Evolutionary conservation across 2,329 filamentous ascomycete species (phyloP).

Genomic region (Alternaria brassicicola): DNA sequence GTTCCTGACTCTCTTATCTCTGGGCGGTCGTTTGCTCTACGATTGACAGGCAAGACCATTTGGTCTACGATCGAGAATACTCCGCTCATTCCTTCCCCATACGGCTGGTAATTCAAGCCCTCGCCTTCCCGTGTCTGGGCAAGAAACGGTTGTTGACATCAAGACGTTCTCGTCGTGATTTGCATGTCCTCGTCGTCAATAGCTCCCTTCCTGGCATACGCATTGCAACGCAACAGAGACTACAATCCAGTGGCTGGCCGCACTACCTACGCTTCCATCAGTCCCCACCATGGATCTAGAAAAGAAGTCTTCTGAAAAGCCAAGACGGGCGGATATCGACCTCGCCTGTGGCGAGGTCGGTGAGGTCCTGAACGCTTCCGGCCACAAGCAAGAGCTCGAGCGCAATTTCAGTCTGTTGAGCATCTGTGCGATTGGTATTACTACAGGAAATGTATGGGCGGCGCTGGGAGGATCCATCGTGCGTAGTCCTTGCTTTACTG

Average conservation of each 20-base stretch:
- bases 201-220: not conserved
- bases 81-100: not conserved
- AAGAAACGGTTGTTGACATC: not conserved
- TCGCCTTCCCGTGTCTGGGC: not conserved
- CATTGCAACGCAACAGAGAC: not conserved
- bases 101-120: not conserved
- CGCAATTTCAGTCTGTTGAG: slow-evolving; percentile 57
- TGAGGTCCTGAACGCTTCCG: slow-evolving; percentile 57
- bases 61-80: not conserved
- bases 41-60: not conserved
- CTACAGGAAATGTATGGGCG: slow-evolving; percentile 53
- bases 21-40: not conserved
- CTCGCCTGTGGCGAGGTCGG: slow-evolving; percentile 30
- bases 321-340: slow-evolving; percentile 18
- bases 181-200: not conserved
- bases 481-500: slow-evolving; percentile 17
- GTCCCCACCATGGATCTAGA: slow-evolving; percentile 6
- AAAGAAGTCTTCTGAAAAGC: slow-evolving; percentile 21
- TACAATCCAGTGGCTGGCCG: not conserved
- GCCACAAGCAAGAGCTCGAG: slow-evolving; percentile 59
- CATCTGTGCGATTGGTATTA: slow-evolving; percentile 55
- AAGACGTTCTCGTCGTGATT: not conserved
- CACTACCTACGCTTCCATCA: not conserved
- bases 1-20: slow-evolving; percentile 1
- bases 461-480: slow-evolving; percentile 57